Base-by-base conservation (phyloP, 2,329 filamentous ascomycete species). In the Talaromyces sp. region DNA sequence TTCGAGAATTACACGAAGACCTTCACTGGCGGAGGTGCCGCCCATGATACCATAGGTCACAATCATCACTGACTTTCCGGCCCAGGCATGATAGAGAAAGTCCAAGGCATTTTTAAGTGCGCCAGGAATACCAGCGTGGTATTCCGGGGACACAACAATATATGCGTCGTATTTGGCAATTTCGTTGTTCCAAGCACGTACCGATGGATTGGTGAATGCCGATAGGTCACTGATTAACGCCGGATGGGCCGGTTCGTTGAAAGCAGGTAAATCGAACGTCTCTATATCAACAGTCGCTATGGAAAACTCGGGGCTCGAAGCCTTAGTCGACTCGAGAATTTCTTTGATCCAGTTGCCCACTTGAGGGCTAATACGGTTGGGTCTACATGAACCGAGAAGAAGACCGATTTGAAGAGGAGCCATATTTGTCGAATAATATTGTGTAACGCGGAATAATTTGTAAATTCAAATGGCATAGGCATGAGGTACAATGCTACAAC, bases 1-100 rank as follows among this genome's bases (percentile, higher is more conserved):
- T n/a, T 68, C 49, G 9, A 75, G 66, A 17, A 75, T 71, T 37
- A 70, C 58, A 25, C 66, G 67, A 64, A 77, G 66, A 39, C 73
- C 70, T 11, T 17, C 69, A 1, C 69, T 70, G 3, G 69, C 68
- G 33, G 73, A 71, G 43, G 25, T 3, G 19, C 59, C 59, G 19
- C 59, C 59, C 41, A 49, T 52, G 25, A 37, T 61, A 15, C 43
- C 59, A 52, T 61, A 61, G 15, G 59, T 61, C 59, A 61, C 59
- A 49, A 61, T 39, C 59, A 52, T 52, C 2, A 43, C 59, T 49
- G 59, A 43, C 43, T 61, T 61, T 61, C 59, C 59, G 27, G 22
- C 17, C 43, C 59, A 61, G 43, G 41, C 59, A 50, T 61, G 59
- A 52, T 61, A 61, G 39, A 61, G 33, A 22, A 49, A 61, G 33